These are phyloP conservation scores for Umbelopsis sp. DNA, from an alignment of 371 early-diverging fungal genomes.

Conservation along the genomic window DNA sequence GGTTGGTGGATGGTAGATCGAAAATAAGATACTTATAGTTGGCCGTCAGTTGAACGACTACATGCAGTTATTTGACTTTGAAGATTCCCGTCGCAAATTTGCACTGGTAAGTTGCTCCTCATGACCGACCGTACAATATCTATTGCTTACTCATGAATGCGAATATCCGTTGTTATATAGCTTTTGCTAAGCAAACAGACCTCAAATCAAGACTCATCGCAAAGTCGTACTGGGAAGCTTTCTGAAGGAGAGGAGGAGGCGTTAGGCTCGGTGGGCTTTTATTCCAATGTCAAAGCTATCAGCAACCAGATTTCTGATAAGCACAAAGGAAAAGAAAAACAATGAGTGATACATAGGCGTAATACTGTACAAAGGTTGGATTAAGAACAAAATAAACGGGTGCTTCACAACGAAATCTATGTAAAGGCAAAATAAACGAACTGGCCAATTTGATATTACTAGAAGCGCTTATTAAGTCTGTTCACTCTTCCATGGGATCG, in stretches of 20 bases:
- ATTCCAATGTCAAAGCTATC: constrained; percentile 1
- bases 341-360: not conserved
- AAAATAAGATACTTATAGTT: too few relatives aligned
- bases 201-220: not conserved
- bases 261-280: not conserved
- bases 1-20: too few relatives aligned
- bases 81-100: constrained; percentile 5
- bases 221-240: not conserved
- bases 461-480: not conserved
- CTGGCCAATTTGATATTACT: not conserved
- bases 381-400: not conserved
- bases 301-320: not conserved
- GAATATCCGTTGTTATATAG: not conserved
- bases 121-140: not conserved
- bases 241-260: not conserved
- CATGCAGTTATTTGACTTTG: constrained; percentile 2
- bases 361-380: not conserved
- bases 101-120: constrained; percentile 7
- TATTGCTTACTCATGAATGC: too few relatives aligned
- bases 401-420: not conserved
- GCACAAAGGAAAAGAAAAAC: constrained; percentile 1
- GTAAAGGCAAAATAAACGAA: not conserved
- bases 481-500: constrained; percentile 12
- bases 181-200: constrained; percentile 3
- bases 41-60: not conserved